Evolutionary conservation across 768 basidiomycete genomes (phyloP).

Genomic region (Coprinopsis sp.): DNA sequence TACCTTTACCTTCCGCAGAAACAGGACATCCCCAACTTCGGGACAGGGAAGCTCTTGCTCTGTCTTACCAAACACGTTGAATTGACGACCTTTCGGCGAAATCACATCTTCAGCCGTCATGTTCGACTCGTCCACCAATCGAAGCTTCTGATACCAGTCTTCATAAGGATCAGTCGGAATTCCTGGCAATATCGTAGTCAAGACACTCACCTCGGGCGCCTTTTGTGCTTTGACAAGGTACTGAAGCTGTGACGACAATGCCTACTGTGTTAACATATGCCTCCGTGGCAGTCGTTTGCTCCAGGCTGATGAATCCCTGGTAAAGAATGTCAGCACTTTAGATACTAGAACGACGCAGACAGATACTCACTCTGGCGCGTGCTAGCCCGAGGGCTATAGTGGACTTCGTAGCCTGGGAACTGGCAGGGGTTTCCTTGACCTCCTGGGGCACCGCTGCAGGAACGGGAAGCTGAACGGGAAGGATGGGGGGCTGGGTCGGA

Average conservation of each 20-base stretch:
- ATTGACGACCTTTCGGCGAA: slow-evolving; percentile 22
- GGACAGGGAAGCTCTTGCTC: slow-evolving; percentile 48
- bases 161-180: background rate
- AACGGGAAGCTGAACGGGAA: too few relatives aligned
- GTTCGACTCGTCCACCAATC: slow-evolving; percentile 50
- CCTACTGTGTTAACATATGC: background rate
- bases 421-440: background rate
- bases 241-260: background rate
- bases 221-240: background rate
- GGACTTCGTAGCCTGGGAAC: too few relatives aligned
- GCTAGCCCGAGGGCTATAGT: too few relatives aligned
- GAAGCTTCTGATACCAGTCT: slow-evolving; percentile 46
- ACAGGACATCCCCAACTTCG: slow-evolving; percentile 43
- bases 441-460: too few relatives aligned
- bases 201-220: background rate
- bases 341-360: background rate
- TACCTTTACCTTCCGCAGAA: slow-evolving; percentile 51
- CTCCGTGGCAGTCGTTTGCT: background rate
- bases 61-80: slow-evolving; percentile 52
- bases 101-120: slow-evolving; percentile 23
- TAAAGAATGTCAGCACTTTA: background rate
- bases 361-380: background rate
- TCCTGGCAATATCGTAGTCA: background rate
- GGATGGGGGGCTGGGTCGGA: too few relatives aligned
- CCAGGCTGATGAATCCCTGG: background rate